These are phyloP conservation scores for Haplosporangium gracile DNA, from an alignment of 192 early-diverging fungal species.

Conservation along the genomic window DNA sequence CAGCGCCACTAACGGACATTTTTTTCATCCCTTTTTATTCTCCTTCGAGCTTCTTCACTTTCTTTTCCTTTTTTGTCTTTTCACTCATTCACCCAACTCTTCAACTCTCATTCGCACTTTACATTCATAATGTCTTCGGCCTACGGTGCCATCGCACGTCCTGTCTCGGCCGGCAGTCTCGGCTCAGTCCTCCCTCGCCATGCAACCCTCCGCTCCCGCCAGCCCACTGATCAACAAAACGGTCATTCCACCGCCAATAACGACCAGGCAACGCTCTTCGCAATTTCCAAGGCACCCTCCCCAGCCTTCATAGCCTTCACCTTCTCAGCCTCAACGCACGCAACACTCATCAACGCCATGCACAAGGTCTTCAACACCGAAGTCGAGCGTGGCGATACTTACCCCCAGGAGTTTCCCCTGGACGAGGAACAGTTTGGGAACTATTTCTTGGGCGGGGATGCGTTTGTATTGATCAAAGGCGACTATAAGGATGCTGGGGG, in stretches of 20 bases:
- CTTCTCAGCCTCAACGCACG: constrained; percentile 4
- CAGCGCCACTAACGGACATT: background rate
- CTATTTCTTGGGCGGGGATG: constrained; percentile 68
- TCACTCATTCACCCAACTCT: background rate
- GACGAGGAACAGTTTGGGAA: constrained; percentile 58
- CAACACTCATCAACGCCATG: constrained; percentile 52
- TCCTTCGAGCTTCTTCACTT: background rate
- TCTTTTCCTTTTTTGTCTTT: background rate
- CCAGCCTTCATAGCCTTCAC: constrained; percentile 4
- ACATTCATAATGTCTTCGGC: constrained; percentile 49
- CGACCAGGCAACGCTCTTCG: constrained; percentile 27
- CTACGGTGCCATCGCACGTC: constrained; percentile 45
- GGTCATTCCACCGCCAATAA: background rate
- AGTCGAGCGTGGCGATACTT: constrained; percentile 77
- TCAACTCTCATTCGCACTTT: background rate
- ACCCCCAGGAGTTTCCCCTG: constrained; percentile 73
- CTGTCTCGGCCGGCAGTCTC: constrained; percentile 30
- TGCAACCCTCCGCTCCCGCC: background rate
- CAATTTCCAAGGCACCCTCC: constrained; percentile 15
- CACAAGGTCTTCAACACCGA: constrained; percentile 72
- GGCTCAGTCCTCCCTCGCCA: constrained; percentile 35
- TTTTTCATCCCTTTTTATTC: background rate
- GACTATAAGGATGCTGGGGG: constrained; percentile 25
- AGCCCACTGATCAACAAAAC: background rate
- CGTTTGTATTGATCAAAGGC: constrained; percentile 64